Evolutionary conservation across 2,329 filamentous ascomycete genomes (phyloP), one percentile per base, ranked within the genome.

Genomic region (Aurifilum marmelostoma): DNA sequence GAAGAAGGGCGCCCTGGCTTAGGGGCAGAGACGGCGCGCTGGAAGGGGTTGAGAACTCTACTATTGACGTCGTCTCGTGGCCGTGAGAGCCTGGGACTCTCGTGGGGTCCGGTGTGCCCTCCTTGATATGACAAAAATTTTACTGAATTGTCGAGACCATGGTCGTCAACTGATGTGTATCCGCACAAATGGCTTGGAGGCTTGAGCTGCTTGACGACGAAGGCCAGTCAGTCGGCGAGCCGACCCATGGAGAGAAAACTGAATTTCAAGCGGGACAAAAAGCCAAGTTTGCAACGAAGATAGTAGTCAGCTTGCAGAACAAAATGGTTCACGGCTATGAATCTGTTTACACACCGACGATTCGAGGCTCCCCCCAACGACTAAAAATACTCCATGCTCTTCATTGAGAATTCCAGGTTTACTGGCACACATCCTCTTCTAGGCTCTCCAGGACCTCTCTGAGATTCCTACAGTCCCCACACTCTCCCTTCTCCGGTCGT

Each of bases 401-500:
- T 8, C 14, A 12, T 56, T 14, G 16, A 32, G 27, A 56, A 14
- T 2, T 29, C 18, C 12, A 11, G n/a, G 21, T 12, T 14, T 16
- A 18, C 24, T 29, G 27, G 29, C 34, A 58, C 64, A 29, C 50
- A 83, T 71, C 73, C 16, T 76, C 73, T 39, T 75, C 75, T 32
- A 76, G 71, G 12, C 72, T 73, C 69, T 79, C 77, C 37, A 75
- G 43, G 43, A 72, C 67, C 70, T 79, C 77, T 69, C 76, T 73
- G 1, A 73, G 61, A 41, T 75, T 68, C 52, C 73, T 72, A 37
- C 79, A 81, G 6, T 41, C 66, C 8, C 74, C 73, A 68, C 79
- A 81, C 71, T 80, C 77, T 43, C 73, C 72, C 70, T 74, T 75
- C 62, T 75, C 74, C 8, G 78, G 79, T 63, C 71, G 75, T 58